Evolutionary conservation across 768 basidiomycete genomes (phyloP).

Genomic region (Chalciporus pseudorubinellus): DNA sequence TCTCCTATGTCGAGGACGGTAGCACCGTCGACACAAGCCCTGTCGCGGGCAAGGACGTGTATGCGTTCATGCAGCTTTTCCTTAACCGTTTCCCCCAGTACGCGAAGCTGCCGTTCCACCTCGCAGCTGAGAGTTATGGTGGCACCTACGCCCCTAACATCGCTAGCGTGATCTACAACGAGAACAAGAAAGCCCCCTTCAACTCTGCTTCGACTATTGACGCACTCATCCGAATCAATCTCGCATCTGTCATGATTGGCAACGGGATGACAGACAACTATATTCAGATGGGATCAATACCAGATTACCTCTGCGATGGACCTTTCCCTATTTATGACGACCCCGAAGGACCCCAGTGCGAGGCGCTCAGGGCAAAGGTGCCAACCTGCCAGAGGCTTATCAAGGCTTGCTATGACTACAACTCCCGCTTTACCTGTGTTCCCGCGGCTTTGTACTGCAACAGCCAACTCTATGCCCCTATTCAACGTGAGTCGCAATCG

Average conservation of each 20-base stretch:
- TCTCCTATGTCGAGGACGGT: constrained; percentile 77
- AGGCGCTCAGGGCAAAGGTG: constrained; percentile 57
- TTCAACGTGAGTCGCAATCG: constrained; percentile 54
- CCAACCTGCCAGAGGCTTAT: constrained; percentile 74
- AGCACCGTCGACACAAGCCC: constrained; percentile 77
- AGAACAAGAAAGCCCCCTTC: constrained; percentile 60
- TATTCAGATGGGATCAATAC: constrained; percentile 74
- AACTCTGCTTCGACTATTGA: constrained; percentile 42
- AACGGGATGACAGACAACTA: constrained; percentile 87
- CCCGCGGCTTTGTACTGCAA: constrained; percentile 81
- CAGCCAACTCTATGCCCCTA: constrained; percentile 64
- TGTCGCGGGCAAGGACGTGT: constrained; percentile 86
- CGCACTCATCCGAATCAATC: constrained; percentile 69
- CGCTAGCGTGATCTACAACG: constrained; percentile 74
- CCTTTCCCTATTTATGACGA: constrained; percentile 80
- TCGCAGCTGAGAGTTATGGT: constrained; percentile 78
- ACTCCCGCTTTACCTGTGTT: constrained; percentile 62
- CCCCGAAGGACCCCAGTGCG: constrained; percentile 64
- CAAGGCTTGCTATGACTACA: constrained; percentile 63
- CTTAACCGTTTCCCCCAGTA: constrained; percentile 75
- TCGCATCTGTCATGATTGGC: constrained; percentile 80
- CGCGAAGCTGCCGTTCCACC: constrained; percentile 65
- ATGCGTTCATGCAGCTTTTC: constrained; percentile 82
- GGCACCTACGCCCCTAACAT: constrained; percentile 86
- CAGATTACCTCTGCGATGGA: constrained; percentile 81